Base-by-base conservation (phyloP, 1,284 basidiomycete genomes). In the Prillingera fragicola region DNA sequence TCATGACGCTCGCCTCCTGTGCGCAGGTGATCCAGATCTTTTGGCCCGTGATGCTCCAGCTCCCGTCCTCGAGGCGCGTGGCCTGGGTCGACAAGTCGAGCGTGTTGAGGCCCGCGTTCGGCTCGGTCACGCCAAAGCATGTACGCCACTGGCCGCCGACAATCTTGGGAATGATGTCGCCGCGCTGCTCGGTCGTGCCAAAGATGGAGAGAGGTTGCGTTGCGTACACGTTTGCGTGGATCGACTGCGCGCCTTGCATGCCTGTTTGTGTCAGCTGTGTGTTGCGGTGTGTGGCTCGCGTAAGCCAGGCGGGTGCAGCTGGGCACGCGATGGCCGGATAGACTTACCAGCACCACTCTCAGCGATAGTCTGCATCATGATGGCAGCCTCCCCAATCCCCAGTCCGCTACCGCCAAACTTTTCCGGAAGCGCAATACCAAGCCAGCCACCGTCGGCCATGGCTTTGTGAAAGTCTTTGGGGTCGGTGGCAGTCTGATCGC, bases 1-100 rank as follows among this genome's bases (percentile, higher is more conserved):
- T 53, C 46, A 56, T 52, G 38, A 59, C 50, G 13, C 55, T 45
- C 31, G 55, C 48, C 15, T 51, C 38, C 49, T 55, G 50, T 5
- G 50, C 50, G 17, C 33, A 35, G 5, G 50, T 52, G 39, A 52
- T 52, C 45, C 45, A 52, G 10, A 46, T 52, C 50, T 52, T 52
- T 33, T 52, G 50, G 21, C 50, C 50, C 33, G 38, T 44, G 43
- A 52, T 41, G 22, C 26, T 19, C 50, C 50, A 52, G 4, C n/a
- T 29, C 5, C 50, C 50, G 29, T 52, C 45, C 7, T 28, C 27
- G 27, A 21, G 31, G 28, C 43, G 50, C 23, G 45, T 52, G 7
- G 50, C 50, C 12, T 42, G 45, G 23, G 50, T 52, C 39, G 39
- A 41, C 27, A 52, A 36, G 28, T 48, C 45, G 37, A 48, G 45